Percentiles rank a stretch among this genome's conserved stretches.
These are phyloP conservation scores for Coemansia sp. DNA, from an alignment of 192 early-diverging fungal genomes.

Conservation along the genomic window DNA sequence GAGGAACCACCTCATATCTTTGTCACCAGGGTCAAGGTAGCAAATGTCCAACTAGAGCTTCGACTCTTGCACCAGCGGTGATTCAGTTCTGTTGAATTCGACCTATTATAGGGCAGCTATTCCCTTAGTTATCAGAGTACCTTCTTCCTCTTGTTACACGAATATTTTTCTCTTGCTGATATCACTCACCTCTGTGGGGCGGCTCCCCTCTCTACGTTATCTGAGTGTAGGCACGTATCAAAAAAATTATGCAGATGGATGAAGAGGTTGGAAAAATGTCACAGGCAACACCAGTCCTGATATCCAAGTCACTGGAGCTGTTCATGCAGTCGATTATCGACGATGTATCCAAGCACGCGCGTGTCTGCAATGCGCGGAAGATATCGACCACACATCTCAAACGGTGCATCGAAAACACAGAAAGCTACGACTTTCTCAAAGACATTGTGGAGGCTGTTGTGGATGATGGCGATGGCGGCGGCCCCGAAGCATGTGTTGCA, in stretches of 20 bases:
- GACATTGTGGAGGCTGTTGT: slow-evolving; percentile 82
- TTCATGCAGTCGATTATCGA: slow-evolving; percentile 94
- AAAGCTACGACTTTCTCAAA: slow-evolving; percentile 93
- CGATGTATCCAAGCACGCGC: slow-evolving; percentile 80
- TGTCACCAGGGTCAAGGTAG: neutral
- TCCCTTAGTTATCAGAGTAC: too few species aligned
- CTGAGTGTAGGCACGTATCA: slow-evolving; percentile 85
- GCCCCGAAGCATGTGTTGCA: slow-evolving; percentile 38
- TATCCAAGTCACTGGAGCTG: slow-evolving; percentile 85
- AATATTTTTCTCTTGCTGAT: too few species aligned
- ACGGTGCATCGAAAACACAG: slow-evolving; percentile 72
- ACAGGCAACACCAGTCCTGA: slow-evolving; percentile 92
- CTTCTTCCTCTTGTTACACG: too few species aligned
- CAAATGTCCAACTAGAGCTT: too few species aligned
- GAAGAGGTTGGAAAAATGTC: slow-evolving; percentile 99
- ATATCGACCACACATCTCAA: slow-evolving; percentile 84
- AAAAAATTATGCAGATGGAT: slow-evolving; percentile 99
- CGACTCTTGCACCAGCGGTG: too few species aligned
- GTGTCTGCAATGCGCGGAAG: slow-evolving; percentile 75
- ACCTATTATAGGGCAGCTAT: too few species aligned
- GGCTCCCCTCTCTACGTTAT: neutral
- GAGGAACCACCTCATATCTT: neutral
- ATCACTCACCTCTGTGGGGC: too few species aligned
- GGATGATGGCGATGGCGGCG: slow-evolving; percentile 62
- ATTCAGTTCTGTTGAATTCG: too few species aligned